These are phyloP conservation scores for Backusella macrospora DNA, from an alignment of 192 early-diverging fungal species.

Conservation along the genomic window DNA sequence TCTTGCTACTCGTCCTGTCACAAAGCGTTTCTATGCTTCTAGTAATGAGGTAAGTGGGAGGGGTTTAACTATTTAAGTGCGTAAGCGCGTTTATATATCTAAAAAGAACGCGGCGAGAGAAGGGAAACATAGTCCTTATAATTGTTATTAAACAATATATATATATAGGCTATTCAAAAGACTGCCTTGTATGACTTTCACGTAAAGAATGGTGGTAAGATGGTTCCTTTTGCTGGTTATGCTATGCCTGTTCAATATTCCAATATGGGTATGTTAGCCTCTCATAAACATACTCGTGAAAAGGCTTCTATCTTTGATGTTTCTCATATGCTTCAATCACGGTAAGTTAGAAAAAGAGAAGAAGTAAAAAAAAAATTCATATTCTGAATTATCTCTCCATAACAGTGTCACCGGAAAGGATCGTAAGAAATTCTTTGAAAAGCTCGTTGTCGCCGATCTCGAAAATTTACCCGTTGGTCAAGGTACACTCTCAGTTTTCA, in stretches of 20 bases:
- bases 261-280: slow-evolving; percentile 81
- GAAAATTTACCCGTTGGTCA: slow-evolving; percentile 75
- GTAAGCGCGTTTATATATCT: neutral
- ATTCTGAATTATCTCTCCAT: too few relatives aligned
- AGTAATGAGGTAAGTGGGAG: slow-evolving; percentile 6
- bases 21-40: slow-evolving; percentile 25
- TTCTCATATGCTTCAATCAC: slow-evolving; percentile 96
- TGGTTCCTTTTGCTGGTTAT: slow-evolving; percentile 98
- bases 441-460: slow-evolving; percentile 90
- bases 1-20: neutral
- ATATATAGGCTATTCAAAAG: slow-evolving; percentile 54
- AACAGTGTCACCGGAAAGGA: slow-evolving; percentile 88
- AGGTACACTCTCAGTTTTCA: slow-evolving; percentile 91
- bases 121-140: too few relatives aligned
- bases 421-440: slow-evolving; percentile 85
- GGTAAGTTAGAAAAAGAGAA: slow-evolving; percentile 43
- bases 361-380: neutral
- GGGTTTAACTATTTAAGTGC: neutral
- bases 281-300: slow-evolving; percentile 85
- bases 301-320: slow-evolving; percentile 97
- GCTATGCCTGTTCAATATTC: slow-evolving; percentile 94
- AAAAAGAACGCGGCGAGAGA: too few relatives aligned
- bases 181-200: slow-evolving; percentile 94
- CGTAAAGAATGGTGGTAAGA: slow-evolving; percentile 88
- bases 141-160: neutral